Evolutionary conservation across 352 stramenopile genomes (phyloP), one percentile per base, ranked within the genome.

Genomic region (Globisporangium okanoganense): DNA sequence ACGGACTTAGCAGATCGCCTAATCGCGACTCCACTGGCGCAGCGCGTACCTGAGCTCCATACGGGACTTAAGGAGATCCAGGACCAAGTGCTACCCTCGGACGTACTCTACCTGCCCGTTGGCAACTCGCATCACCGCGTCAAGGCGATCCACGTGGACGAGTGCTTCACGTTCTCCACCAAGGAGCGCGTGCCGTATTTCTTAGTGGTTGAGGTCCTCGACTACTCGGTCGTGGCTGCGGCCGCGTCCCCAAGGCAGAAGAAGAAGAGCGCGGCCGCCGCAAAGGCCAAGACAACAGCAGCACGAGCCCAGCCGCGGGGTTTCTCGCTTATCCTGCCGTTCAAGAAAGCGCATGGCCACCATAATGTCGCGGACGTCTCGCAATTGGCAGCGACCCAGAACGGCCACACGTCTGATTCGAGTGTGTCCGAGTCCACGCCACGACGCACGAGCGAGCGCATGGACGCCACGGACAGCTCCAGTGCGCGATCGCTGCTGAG

Each of bases 121-220:
- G 85, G 85, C 1, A 87, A 94, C 60, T 76, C 79, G 12, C 87
- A 73, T 33, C 83, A 92, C 51, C 82, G 85, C 22, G 78, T 94
- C 10, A 92, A 92, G 52, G 67, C 70, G 5, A 79, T 94, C 63
- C 69, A 76, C 24, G 71, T 86, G 0, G 79, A 92, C 20, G 85
- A 94, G 60, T 89, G 81, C 57, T 92, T 92, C 56, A 82, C 81
- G 8, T 94, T 94, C 43, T 92, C 82, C 0, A 94, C 85, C 0
- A 92, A 92, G 36, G 81, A 92, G 49, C 76, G 85, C n/a, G 85
- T 92, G 38, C 85, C 85, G 12, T 94, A 90, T 51, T 88, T 94
- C 27, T 58, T 94, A 16, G 90, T 83, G 51, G 74, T 94, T 1
- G 85, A 94, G 47, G 85, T 94, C 7, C 66, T 94, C 40, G 85